A percentile compares a stretch with the other conserved stretches of the same genome.
These are phyloP conservation scores for Gynostemma pentaphyllum DNA, from an alignment of 306 rosid species.

Conservation along the genomic window DNA sequence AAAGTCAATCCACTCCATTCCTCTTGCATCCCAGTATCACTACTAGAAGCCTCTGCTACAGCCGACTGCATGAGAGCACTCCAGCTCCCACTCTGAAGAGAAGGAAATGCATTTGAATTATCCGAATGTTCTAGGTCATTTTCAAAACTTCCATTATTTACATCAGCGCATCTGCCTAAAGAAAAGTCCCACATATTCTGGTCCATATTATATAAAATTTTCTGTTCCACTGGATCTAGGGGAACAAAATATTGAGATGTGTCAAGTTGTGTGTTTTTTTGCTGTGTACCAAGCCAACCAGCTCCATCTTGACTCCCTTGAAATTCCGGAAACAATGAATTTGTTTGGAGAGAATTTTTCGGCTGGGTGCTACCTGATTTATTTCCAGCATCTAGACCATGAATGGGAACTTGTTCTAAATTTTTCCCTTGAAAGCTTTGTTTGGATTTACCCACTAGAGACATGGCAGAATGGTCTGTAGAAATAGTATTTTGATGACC, in stretches of 20 bases:
- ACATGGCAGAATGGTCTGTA: constrained; percentile 23
- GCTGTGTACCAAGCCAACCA: constrained; percentile 35
- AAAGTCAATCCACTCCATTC: constrained; percentile 62
- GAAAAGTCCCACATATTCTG: constrained; percentile 33
- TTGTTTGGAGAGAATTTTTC: constrained; percentile 21
- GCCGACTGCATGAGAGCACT: constrained; percentile 63
- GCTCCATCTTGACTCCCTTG: constrained; percentile 23
- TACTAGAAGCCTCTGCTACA: constrained; percentile 57
- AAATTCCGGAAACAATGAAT: constrained; percentile 17
- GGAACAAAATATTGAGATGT: constrained; percentile 32
- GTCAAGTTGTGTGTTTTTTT: constrained; percentile 22
- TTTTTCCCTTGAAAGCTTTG: constrained; percentile 32
- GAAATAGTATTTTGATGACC: constrained; percentile 23
- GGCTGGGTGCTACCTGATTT: constrained; percentile 25
- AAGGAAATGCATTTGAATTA: constrained; percentile 23
- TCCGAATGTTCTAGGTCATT: constrained; percentile 16
- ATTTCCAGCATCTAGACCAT: constrained; percentile 20
- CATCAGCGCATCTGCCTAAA: constrained; percentile 20
- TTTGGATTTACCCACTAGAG: constrained; percentile 22
- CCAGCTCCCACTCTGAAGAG: constrained; percentile 48
- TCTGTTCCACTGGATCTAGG: constrained; percentile 50
- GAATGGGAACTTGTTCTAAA: constrained; percentile 27
- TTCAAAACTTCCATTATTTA: constrained; percentile 28
- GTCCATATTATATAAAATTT: constrained; percentile 36
- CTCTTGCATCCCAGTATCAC: constrained; percentile 45